Evolutionary conservation across 1,284 basidiomycete species (phyloP).

Genomic region (Austroboletus niveus): DNA sequence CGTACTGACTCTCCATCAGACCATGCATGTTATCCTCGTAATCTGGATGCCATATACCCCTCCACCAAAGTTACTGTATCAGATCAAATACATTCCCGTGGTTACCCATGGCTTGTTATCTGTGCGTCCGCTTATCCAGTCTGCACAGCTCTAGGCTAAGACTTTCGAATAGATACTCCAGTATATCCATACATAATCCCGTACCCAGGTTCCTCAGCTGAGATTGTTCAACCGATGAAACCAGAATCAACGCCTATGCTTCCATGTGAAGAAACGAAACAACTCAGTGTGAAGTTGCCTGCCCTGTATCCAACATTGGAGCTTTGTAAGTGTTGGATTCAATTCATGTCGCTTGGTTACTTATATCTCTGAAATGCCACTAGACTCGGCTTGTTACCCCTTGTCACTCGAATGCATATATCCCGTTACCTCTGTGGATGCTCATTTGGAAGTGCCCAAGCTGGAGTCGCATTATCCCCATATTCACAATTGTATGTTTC

Average conservation of each 20-base stretch:
- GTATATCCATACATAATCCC: slow-evolving; percentile 25
- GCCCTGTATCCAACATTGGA: slow-evolving; percentile 22
- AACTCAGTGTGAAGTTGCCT: slow-evolving; percentile 12
- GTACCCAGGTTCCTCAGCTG: slow-evolving; percentile 14
- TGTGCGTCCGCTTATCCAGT: slow-evolving; percentile 16
- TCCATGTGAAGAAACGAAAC: not conserved
- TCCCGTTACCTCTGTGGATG: slow-evolving; percentile 11
- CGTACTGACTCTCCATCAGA: slow-evolving; percentile 16
- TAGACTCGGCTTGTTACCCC: slow-evolving; percentile 29
- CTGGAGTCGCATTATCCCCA: slow-evolving; percentile 16
- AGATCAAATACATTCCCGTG: not conserved
- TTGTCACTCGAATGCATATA: slow-evolving; percentile 29
- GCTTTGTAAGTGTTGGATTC: slow-evolving; percentile 18
- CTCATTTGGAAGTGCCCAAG: not conserved
- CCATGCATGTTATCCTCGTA: slow-evolving; percentile 20
- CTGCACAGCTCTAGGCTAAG: not conserved
- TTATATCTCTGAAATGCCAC: not conserved
- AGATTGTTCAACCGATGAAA: slow-evolving; percentile 5
- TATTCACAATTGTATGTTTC: slow-evolving; percentile 20
- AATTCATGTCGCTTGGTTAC: not conserved
- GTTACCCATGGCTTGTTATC: slow-evolving; percentile 26
- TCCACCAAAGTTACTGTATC: not conserved
- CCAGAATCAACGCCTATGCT: not conserved
- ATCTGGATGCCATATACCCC: slow-evolving; percentile 23
- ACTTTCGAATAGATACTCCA: slow-evolving; percentile 15